Percentiles rank a stretch among this genome's conserved stretches.
phyloP scores from a whole-genome alignment of 2,329 filamentous ascomycete species.

The Cladosporium sp. region DNA sequence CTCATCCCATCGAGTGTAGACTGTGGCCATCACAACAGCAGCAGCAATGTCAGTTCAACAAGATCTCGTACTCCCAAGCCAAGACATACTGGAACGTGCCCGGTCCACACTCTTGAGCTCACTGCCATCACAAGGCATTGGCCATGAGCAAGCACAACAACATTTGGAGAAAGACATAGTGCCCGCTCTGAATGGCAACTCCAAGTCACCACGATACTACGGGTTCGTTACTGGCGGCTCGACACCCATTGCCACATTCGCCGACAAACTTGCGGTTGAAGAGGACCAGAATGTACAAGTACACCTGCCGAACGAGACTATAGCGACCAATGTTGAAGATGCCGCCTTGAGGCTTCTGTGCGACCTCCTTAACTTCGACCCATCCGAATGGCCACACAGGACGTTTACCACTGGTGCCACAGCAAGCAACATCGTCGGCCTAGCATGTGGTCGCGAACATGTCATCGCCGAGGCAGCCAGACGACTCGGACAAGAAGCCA shows the following conservation, averaged over 20 bases:
- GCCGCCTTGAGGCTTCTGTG: constrained; percentile 65
- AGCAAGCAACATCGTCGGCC: constrained; percentile 60
- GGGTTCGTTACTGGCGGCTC: constrained; percentile 83
- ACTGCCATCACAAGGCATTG: constrained; percentile 40
- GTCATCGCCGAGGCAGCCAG: constrained; percentile 48
- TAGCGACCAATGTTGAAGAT: constrained; percentile 73
- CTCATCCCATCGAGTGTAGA: too few species aligned
- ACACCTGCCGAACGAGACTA: constrained; percentile 71
- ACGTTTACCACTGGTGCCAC: constrained; percentile 76
- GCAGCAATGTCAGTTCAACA: background rate
- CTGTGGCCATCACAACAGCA: too few species aligned
- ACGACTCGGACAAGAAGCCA: constrained; percentile 25
- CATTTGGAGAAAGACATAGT: constrained; percentile 46
- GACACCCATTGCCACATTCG: constrained; percentile 73
- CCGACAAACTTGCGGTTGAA: constrained; percentile 76
- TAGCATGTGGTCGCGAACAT: constrained; percentile 68
- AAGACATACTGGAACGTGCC: constrained; percentile 27
- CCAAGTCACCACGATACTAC: constrained; percentile 67
- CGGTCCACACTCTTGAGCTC: constrained; percentile 33
- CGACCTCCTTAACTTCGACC: constrained; percentile 60
- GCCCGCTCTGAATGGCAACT: constrained; percentile 62
- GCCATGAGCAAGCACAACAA: constrained; percentile 37
- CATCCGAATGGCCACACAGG: constrained; percentile 60
- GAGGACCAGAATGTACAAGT: constrained; percentile 83
- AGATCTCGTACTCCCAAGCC: constrained; percentile 28